Percentiles rank a stretch among this genome's conserved stretches.
These are phyloP conservation scores for Cerioporus squamosus DNA, from an alignment of 1,284 basidiomycete genomes.

Conservation along the genomic window DNA sequence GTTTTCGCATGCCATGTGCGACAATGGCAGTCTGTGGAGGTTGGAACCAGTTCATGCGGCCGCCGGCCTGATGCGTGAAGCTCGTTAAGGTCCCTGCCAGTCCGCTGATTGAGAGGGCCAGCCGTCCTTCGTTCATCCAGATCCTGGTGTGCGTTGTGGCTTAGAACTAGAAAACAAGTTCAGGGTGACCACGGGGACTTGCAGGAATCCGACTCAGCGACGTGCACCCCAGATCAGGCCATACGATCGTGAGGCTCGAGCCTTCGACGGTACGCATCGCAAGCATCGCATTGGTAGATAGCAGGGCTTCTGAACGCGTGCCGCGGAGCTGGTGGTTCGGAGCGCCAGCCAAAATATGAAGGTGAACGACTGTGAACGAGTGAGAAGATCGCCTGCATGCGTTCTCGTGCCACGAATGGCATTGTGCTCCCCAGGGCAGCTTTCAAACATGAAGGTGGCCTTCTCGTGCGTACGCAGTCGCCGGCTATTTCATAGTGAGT, in stretches of 20 bases:
- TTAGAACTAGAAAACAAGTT: no score
- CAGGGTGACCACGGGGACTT: no score
- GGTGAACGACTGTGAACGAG: neutral
- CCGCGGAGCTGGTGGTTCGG: slow-evolving; percentile 4
- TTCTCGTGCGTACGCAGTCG: neutral
- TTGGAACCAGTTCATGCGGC: no score
- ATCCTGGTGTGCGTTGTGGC: no score
- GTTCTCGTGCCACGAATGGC: slow-evolving; percentile 3
- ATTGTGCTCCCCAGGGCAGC: slow-evolving; percentile 3
- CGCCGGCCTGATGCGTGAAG: no score
- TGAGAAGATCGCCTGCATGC: neutral
- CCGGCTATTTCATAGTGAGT: slow-evolving; percentile 1
- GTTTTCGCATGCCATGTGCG: neutral
- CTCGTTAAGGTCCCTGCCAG: no score
- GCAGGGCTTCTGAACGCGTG: slow-evolving; percentile 1
- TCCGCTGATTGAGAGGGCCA: no score
- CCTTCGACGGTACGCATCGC: neutral
- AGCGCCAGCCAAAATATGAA: neutral
- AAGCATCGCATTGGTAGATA: neutral
- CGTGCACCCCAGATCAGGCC: slow-evolving; percentile 13
- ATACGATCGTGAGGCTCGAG: neutral
- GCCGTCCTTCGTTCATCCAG: no score
- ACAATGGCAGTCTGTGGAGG: no score
- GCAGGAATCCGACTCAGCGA: neutral
- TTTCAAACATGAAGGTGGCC: neutral